A percentile compares a stretch with the other conserved stretches of the same genome.
These are phyloP conservation scores for Xylariales sp. DNA, from an alignment of 2,329 filamentous ascomycete genomes.

Conservation along the genomic window DNA sequence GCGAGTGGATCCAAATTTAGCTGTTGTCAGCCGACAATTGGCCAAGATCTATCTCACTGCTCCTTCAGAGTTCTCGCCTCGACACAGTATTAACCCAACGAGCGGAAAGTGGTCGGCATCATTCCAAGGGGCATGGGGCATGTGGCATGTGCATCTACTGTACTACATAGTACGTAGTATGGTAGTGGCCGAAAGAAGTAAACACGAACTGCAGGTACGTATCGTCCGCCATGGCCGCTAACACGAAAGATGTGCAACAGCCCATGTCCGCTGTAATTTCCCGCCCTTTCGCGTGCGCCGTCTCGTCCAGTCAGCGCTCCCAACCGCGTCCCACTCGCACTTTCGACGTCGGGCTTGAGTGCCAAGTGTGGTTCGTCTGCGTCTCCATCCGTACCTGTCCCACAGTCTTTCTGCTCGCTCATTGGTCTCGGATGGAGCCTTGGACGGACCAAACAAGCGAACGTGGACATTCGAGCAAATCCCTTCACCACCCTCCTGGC, in stretches of 20 bases:
- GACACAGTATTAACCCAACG: not conserved
- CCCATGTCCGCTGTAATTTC: slow-evolving; percentile 23
- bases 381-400: not conserved
- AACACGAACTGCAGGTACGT: not conserved
- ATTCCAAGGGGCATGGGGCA: not conserved
- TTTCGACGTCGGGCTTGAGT: slow-evolving; percentile 1
- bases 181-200: too few relatives aligned
- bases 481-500: slow-evolving; percentile 7
- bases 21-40: too few relatives aligned
- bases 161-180: too few relatives aligned
- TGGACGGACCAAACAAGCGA: slow-evolving; percentile 1
- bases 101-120: not conserved
- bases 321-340: slow-evolving; percentile 7
- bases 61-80: too few relatives aligned
- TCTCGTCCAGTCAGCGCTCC: slow-evolving; percentile 5
- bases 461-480: not conserved
- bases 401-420: not conserved
- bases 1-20: too few relatives aligned
- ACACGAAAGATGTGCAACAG: slow-evolving; percentile 5
- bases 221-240: not conserved
- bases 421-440: slow-evolving; percentile 1
- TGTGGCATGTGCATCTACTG: too few relatives aligned
- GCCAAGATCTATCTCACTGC: too few relatives aligned
- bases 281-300: slow-evolving; percentile 19
- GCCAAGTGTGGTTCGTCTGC: slow-evolving; percentile 3